Evolutionary conservation across 306 rosid genomes (phyloP).

Genomic region (Luffa aegyptiaca): DNA sequence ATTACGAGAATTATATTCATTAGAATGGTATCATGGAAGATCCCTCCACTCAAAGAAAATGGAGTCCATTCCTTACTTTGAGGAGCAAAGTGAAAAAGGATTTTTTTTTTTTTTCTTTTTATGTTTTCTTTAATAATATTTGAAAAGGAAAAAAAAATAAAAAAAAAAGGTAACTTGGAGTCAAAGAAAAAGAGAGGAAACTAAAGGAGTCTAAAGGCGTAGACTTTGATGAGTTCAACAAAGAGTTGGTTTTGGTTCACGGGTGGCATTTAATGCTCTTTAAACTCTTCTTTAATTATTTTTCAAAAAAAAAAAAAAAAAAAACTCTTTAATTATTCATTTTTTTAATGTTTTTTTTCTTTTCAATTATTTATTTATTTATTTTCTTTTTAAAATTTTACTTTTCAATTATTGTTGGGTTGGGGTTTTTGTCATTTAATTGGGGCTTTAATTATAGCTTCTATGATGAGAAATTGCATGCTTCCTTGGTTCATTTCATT

Average conservation of each 20-base stretch:
- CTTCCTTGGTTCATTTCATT: too few species aligned
- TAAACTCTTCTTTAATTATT: neutral
- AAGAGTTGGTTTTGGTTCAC: neutral
- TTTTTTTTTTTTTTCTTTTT: neutral
- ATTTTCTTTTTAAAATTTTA: neutral
- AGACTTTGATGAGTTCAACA: neutral
- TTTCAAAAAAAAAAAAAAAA: too few species aligned
- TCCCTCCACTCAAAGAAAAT: neutral
- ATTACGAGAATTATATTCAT: too few species aligned
- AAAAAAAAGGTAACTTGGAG: neutral
- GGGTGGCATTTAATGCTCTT: neutral
- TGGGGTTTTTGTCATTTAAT: neutral
- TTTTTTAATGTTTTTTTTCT: neutral
- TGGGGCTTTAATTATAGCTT: neutral
- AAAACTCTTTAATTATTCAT: neutral
- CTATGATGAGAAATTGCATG: neutral
- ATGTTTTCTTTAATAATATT: neutral
- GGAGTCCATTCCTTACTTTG: neutral
- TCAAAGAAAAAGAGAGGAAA: neutral
- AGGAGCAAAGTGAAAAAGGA: neutral
- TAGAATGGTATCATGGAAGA: neutral
- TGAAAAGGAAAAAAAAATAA: neutral
- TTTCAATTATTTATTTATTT: neutral
- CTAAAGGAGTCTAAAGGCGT: neutral
- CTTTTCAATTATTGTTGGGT: too few species aligned